phyloP scores from a whole-genome alignment of 306 rosid genomes.

The Gastrolobium bilobum region DNA sequence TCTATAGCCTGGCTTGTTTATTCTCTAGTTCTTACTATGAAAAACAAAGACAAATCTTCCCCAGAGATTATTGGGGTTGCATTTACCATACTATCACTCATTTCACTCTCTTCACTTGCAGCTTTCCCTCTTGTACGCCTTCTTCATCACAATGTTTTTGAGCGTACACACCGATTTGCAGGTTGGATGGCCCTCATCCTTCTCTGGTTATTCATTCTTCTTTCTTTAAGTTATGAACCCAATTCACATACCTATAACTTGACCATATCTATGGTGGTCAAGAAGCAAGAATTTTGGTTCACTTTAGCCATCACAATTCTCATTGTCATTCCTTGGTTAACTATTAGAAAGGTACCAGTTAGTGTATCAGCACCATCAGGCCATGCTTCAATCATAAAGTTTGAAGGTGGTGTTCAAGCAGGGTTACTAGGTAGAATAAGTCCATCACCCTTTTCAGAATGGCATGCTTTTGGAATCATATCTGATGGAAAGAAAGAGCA shows the following conservation, averaged over 20 bases:
- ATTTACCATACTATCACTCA: slow-evolving; percentile 63
- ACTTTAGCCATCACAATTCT: slow-evolving; percentile 62
- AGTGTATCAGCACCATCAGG: slow-evolving; percentile 59
- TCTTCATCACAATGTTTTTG: slow-evolving; percentile 75
- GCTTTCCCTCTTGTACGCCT: slow-evolving; percentile 81
- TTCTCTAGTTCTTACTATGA: slow-evolving; percentile 57
- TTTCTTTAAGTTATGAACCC: slow-evolving; percentile 57
- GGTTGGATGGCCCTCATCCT: slow-evolving; percentile 72
- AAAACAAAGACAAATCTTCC: slow-evolving; percentile 55
- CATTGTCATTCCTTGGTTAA: slow-evolving; percentile 66
- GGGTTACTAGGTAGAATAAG: slow-evolving; percentile 73
- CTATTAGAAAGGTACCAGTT: slow-evolving; percentile 57
- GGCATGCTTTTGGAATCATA: slow-evolving; percentile 84
- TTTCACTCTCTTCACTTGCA: slow-evolving; percentile 66
- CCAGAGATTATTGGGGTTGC: slow-evolving; percentile 57
- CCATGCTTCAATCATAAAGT: slow-evolving; percentile 68
- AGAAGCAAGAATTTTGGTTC: slow-evolving; percentile 66
- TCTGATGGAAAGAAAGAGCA: slow-evolving; percentile 67
- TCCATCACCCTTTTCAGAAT: slow-evolving; percentile 72
- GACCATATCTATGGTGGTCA: slow-evolving; percentile 40
- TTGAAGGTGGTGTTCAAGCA: slow-evolving; percentile 67
- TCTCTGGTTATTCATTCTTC: slow-evolving; percentile 63
- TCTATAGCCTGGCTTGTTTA: slow-evolving; percentile 75
- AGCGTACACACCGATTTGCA: slow-evolving; percentile 71
- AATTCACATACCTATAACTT: slow-evolving; percentile 49